Conservation (phyloP, 78 protist genomes). For the Tieghemostelium lacteum region DNA sequence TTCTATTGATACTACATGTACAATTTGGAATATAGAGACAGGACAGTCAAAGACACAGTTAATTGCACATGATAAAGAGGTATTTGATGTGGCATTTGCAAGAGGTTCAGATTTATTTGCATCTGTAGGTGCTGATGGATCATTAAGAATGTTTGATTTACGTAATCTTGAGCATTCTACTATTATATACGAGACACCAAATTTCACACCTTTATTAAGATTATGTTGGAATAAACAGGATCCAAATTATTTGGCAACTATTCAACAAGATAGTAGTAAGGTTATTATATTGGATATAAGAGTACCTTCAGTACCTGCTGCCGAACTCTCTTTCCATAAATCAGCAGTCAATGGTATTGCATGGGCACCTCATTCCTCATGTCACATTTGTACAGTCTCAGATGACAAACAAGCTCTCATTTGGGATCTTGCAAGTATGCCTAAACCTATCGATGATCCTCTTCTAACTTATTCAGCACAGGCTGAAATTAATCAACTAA, state of each 20-base stretch:
- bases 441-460: constrained; percentile 91
- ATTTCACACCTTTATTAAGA: constrained; percentile 91
- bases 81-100: constrained; percentile 96
- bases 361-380: constrained; percentile 98
- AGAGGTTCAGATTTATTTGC: constrained; percentile 89
- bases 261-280: constrained; percentile 87
- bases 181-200: constrained; percentile 95
- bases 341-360: constrained; percentile 89
- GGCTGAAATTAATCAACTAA: constrained; percentile 89
- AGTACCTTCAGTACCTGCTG: constrained; percentile 96
- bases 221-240: constrained; percentile 97
- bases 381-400: constrained; percentile 96
- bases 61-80: constrained; percentile 99
- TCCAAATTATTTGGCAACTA: constrained; percentile 94
- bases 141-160: constrained; percentile 98
- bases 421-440: constrained; percentile 97
- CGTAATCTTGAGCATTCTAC: constrained; percentile 97
- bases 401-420: constrained; percentile 96
- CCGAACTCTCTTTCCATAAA: constrained; percentile 87
- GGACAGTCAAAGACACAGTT: constrained; percentile 94
- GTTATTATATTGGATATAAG: constrained; percentile 94
- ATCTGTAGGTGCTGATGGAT: constrained; percentile 96
- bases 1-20: constrained; percentile 95
- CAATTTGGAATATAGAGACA: constrained; percentile 95
- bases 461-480: constrained; percentile 89